These are phyloP conservation scores for Ophiostoma pallidulum DNA, from an alignment of 2,329 filamentous ascomycete species.

Conservation along the genomic window DNA sequence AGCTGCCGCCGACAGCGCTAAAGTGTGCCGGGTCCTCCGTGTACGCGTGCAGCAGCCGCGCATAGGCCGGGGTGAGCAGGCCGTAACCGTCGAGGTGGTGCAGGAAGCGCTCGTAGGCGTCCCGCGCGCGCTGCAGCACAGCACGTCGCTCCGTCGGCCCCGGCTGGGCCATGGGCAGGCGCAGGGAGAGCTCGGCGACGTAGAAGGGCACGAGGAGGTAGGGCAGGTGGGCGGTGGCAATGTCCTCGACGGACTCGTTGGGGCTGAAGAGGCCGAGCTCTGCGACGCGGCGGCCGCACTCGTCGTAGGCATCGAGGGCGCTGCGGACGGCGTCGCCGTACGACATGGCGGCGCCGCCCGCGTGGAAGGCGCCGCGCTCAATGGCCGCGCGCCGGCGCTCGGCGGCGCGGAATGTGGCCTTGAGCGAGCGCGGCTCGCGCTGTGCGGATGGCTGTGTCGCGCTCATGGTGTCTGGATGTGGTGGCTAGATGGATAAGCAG, in stretches of 20 bases:
- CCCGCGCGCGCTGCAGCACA: conserved; percentile 54
- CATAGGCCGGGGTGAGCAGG: conserved; percentile 55
- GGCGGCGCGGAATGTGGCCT: conserved; percentile 39
- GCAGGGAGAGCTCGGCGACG: conserved; percentile 70
- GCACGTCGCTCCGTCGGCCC: conserved; percentile 43
- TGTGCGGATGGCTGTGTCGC: not conserved
- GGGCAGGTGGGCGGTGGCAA: conserved; percentile 74
- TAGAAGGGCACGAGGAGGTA: conserved; percentile 72
- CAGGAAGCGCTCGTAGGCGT: conserved; percentile 70
- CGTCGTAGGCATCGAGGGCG: conserved; percentile 61
- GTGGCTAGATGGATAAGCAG: no score
- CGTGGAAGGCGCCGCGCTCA: conserved; percentile 29
- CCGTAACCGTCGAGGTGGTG: conserved; percentile 69
- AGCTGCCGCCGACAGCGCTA: no score
- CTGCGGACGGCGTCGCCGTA: conserved; percentile 59
- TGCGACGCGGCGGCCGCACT: conserved; percentile 60
- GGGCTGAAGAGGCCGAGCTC: conserved; percentile 75
- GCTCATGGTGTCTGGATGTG: conserved; percentile 3
- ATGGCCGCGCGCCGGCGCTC: conserved; percentile 46
- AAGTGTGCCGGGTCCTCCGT: conserved; percentile 63
- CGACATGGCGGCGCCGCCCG: conserved; percentile 54
- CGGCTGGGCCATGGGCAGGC: conserved; percentile 40
- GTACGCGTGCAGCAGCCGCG: conserved; percentile 63
- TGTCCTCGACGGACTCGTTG: conserved; percentile 83
- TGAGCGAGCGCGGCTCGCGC: conserved; percentile 25